A percentile compares a stretch with the other conserved stretches of the same genome.
phyloP scores from a whole-genome alignment of 129 eudicot species.

The Pittosporum tobira region DNA sequence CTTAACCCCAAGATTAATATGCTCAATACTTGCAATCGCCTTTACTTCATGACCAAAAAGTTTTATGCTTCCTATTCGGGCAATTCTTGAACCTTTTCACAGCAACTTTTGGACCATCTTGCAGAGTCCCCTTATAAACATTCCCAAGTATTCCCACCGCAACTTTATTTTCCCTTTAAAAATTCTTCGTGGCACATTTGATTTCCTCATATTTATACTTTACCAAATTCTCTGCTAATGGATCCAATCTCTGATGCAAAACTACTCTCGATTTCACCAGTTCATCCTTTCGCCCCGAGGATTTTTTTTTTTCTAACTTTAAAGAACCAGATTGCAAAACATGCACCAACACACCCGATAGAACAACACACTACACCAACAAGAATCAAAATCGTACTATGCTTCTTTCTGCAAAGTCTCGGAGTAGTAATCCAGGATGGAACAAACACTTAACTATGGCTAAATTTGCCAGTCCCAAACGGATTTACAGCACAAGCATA shows the following conservation, averaged over 20 bases:
- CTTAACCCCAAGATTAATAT: conserved; percentile 6
- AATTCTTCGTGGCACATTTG: background rate
- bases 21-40: background rate
- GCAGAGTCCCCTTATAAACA: background rate
- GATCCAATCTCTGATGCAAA: background rate
- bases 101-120: conserved; percentile 4
- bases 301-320: background rate
- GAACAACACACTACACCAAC: background rate
- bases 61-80: background rate
- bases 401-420: background rate
- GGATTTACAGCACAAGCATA: background rate
- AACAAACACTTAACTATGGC: background rate
- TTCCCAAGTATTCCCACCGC: conserved; percentile 5
- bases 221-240: background rate
- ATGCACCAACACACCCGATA: background rate
- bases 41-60: background rate
- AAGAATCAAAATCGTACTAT: background rate
- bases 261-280: background rate
- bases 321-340: background rate
- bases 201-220: conserved; percentile 2
- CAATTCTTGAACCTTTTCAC: conserved; percentile 3
- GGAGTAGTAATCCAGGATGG: background rate
- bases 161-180: background rate
- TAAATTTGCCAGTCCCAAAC: background rate
- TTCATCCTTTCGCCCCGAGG: background rate